Conservation (phyloP, 352 stramenopile species). For the Peronospora belbahrii region DNA sequence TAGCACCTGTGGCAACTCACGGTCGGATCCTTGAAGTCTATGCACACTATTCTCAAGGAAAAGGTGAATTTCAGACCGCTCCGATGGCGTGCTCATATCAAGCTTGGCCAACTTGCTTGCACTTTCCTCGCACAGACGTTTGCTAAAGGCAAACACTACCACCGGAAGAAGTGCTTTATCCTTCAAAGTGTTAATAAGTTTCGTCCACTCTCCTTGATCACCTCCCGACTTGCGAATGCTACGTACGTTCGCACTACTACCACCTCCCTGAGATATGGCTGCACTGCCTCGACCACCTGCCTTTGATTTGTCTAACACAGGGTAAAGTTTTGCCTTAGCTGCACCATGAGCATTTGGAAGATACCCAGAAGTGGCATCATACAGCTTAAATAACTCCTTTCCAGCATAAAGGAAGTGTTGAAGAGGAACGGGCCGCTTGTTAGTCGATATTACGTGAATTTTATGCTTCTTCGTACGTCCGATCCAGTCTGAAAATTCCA, state of each 20-base stretch:
- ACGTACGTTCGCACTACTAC: constrained; percentile 33
- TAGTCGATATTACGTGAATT: constrained; percentile 96
- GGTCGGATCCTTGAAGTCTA: constrained; percentile 89
- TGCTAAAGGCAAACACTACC: constrained; percentile 92
- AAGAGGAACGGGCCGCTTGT: constrained; percentile 94
- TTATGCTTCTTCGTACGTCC: constrained; percentile 92
- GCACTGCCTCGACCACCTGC: constrained; percentile 26
- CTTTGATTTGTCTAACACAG: constrained; percentile 47
- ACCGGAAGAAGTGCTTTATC: constrained; percentile 91
- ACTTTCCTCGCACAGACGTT: constrained; percentile 76
- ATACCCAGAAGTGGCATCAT: constrained; percentile 46
- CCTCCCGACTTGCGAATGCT: constrained; percentile 54
- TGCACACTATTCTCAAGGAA: constrained; percentile 76
- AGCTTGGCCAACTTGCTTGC: constrained; percentile 69
- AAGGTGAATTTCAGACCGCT: constrained; percentile 78
- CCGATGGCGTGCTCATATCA: constrained; percentile 58
- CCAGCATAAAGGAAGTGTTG: constrained; percentile 93
- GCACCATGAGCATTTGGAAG: constrained; percentile 45
- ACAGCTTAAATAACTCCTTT: constrained; percentile 89
- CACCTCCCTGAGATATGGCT: constrained; percentile 24
- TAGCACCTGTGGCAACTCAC: constrained; percentile 96
- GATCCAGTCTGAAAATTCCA: constrained; percentile 99
- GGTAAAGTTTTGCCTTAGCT: constrained; percentile 60
- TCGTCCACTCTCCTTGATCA: constrained; percentile 84
- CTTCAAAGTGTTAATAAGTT: constrained; percentile 78